Evolutionary conservation across 2,329 filamentous ascomycete genomes (phyloP), one percentile per base, ranked within the genome.

Genomic region (Neoascochyta sp.): DNA sequence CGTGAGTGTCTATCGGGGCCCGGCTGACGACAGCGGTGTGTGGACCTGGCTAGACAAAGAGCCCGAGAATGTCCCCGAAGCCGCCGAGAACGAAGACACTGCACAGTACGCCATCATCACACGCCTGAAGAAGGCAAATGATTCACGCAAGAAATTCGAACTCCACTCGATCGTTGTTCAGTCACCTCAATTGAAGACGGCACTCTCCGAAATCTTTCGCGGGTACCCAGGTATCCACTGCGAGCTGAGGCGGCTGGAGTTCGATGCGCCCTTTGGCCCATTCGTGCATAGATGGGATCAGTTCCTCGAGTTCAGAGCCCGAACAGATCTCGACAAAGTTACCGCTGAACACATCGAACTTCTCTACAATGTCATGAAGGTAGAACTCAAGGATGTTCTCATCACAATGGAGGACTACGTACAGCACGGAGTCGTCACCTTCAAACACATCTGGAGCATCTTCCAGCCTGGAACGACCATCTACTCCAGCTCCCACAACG

Each of bases 111-210:
- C 78, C 3, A 32, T 56, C 10, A 43, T 54, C 14, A 47, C 41
- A 5, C 46, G 50, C 3, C 43, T 81, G 46, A 63, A 68, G 34
- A 51, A 52, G 20, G 41, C 47, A 16, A 36, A 52, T 12, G 72
- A 80, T 48, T 73, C 74, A 15, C 70, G 73, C 33, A 80, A 79
- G 54, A 75, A 74, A 24, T 70, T 81, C 17, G 63, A 74, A 31
- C 69, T 81, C 14, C 69, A 83, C 47, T 79, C 75, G 25, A 73
- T 85, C 35, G 68, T 81, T 24, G 62, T 84, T 5, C 80, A 85
- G 55, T 80, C 74, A 12, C 75, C 78, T 2, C 65, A 71, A 31
- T 61, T 85, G 23, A 80, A 79, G 57, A 63, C 66, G 2, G 68
- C 75, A 4, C 65, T 85, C 0, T 64, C 63, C 7, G 65, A 71